phyloP scores from a whole-genome alignment of 139 green algal genomes.

The Chlorella sp. region DNA sequence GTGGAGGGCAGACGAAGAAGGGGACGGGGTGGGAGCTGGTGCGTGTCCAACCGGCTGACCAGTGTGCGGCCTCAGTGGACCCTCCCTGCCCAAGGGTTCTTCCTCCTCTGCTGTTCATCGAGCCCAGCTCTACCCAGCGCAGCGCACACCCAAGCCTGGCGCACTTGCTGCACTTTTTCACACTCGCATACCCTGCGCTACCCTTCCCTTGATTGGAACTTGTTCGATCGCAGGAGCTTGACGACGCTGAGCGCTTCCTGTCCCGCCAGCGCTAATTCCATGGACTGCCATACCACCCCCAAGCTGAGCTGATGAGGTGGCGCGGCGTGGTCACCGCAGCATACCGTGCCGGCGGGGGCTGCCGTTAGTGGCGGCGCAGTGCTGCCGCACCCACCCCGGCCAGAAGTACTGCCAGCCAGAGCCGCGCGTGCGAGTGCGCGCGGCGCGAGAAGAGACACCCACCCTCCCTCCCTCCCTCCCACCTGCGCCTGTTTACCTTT shows the following conservation, averaged over 20 bases:
- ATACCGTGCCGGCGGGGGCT: neutral
- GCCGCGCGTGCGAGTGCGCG: neutral
- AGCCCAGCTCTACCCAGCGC: neutral
- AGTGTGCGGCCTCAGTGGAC: too few relatives aligned
- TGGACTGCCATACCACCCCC: too few relatives aligned
- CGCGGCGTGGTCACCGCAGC: neutral
- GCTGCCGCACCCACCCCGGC: neutral
- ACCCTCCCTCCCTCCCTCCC: neutral
- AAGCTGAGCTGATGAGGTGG: too few relatives aligned
- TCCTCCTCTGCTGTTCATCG: too few relatives aligned
- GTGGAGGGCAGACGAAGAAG: too few relatives aligned
- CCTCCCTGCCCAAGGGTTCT: too few relatives aligned
- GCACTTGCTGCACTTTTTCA: neutral
- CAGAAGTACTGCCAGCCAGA: neutral
- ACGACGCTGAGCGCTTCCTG: slow-evolving; percentile 66
- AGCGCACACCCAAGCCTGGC: too few relatives aligned
- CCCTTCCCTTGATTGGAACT: too few relatives aligned
- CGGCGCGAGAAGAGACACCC: neutral
- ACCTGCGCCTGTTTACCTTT: neutral
- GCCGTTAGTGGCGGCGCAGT: neutral
- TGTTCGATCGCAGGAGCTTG: slow-evolving; percentile 61
- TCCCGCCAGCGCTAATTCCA: slow-evolving; percentile 60
- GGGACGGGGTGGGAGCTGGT: too few relatives aligned
- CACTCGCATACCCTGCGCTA: neutral
- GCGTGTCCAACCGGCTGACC: too few relatives aligned